A percentile compares a stretch with the other conserved stretches of the same genome.
These are phyloP conservation scores for Phytophthora boehmeriae DNA, from an alignment of 352 stramenopile genomes.

Conservation along the genomic window DNA sequence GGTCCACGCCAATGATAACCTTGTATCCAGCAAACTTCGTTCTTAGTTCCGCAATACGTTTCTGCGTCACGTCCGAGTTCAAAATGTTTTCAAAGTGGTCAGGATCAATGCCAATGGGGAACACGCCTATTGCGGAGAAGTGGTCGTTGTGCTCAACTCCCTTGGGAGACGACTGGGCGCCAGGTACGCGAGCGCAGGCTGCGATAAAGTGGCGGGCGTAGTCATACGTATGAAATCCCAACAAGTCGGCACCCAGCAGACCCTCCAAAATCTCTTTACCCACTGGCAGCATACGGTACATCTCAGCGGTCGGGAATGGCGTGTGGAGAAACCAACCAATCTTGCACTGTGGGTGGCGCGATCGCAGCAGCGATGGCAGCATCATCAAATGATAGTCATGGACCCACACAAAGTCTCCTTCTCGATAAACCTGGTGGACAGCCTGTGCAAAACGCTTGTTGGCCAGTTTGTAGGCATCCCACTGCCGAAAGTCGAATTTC, in stretches of 20 bases:
- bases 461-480: slow-evolving; percentile 87
- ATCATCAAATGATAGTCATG: slow-evolving; percentile 92
- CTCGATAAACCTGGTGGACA: slow-evolving; percentile 77
- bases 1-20: slow-evolving; percentile 86
- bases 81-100: slow-evolving; percentile 82
- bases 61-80: slow-evolving; percentile 49
- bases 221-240: slow-evolving; percentile 90
- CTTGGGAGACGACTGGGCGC: slow-evolving; percentile 77
- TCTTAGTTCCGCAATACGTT: slow-evolving; percentile 63
- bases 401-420: slow-evolving; percentile 89
- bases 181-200: slow-evolving; percentile 73
- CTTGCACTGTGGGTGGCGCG: slow-evolving; percentile 70
- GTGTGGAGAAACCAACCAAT: slow-evolving; percentile 92
- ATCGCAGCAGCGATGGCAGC: slow-evolving; percentile 75
- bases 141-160: slow-evolving; percentile 83
- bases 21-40: slow-evolving; percentile 75
- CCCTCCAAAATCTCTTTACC: slow-evolving; percentile 81
- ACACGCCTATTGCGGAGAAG: slow-evolving; percentile 83
- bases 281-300: slow-evolving; percentile 86
- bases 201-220: slow-evolving; percentile 87
- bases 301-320: slow-evolving; percentile 85
- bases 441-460: slow-evolving; percentile 87
- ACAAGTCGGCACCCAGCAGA: slow-evolving; percentile 76
- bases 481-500: slow-evolving; percentile 91
- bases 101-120: slow-evolving; percentile 86